These are phyloP conservation scores for Cercophora scortea DNA, from an alignment of 495 filamentous ascomycete species.

Conservation along the genomic window DNA sequence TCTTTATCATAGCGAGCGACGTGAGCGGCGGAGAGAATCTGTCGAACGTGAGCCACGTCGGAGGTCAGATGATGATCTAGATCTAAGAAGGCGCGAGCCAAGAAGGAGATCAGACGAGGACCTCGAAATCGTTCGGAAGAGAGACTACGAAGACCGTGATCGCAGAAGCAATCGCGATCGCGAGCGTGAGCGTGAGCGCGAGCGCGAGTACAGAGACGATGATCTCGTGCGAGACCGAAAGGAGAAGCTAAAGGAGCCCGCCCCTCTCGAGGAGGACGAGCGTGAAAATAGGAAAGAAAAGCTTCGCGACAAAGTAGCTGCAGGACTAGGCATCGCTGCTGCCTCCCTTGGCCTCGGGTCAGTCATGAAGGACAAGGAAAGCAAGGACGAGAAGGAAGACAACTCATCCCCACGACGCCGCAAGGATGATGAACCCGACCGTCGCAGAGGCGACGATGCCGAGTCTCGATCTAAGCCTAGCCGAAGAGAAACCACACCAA, in stretches of 20 bases:
- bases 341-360: constrained; percentile 28
- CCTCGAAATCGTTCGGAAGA: constrained; percentile 13
- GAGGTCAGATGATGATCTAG: constrained; percentile 29
- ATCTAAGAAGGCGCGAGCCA: constrained; percentile 21
- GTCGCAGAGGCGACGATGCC: constrained; percentile 1
- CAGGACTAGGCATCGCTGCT: constrained; percentile 29
- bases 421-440: constrained; percentile 2
- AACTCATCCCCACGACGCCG: not conserved
- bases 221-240: constrained; percentile 10
- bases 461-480: constrained; percentile 16
- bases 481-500: constrained; percentile 20
- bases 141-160: constrained; percentile 15
- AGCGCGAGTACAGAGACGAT: constrained; percentile 12
- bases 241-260: constrained; percentile 10
- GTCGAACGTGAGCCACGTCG: constrained; percentile 25
- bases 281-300: constrained; percentile 18
- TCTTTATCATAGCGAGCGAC: constrained; percentile 12
- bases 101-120: constrained; percentile 31
- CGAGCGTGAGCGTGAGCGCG: constrained; percentile 11
- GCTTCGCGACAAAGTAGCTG: constrained; percentile 27
- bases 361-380: constrained; percentile 23
- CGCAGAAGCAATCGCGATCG: constrained; percentile 14
- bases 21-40: constrained; percentile 13
- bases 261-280: constrained; percentile 19
- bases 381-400: constrained; percentile 20